Evolutionary conservation across 2,329 filamentous ascomycete genomes (phyloP), one percentile per base, ranked within the genome.

Genomic region (Nothophoma quercina): DNA sequence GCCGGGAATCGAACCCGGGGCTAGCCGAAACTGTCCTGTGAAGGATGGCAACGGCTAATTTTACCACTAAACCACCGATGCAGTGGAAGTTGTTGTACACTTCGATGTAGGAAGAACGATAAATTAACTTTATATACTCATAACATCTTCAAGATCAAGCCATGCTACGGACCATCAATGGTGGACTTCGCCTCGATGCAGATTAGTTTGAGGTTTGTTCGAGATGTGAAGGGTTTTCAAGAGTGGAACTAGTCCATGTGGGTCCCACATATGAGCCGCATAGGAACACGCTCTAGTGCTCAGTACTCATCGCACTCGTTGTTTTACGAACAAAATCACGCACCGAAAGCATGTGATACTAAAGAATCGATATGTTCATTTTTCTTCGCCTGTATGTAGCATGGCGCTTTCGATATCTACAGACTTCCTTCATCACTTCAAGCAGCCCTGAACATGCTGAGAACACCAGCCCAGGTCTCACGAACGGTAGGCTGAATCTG

Each of bases 401-500:
- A 41, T 4, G 16, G 2, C 3, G 9, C 5, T 3, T 9, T 21
- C 4, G 7, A 13, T 30, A 30, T 30, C 3, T 41, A 30, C 38
- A 30, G n/a, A 15, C 7, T 19, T 4, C 6, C 7, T 12, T 10
- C 21, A 4, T 22, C 9, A 3, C 15, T 12, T 23, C 19, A 67
- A 52, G 60, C 65, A 59, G 60, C 60, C 48, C 44, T 58, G 45
- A 71, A 56, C 64, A 70, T 69, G 40, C 59, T 65, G 13, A 65
- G 55, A 26, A 72, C 55, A 45, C 70, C 79, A n/a, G 71, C 78
- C 72, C 74, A 80, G 12, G 77, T 76, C 69, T 83, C 80, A 56
- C 73, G 60, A 7, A 74, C 77, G 33, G 75, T 78, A 5, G 79
- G 79, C 48, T 74, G 58, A 50, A 83, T 82, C 70, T 82, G 79